Percentiles rank a stretch among this genome's conserved stretches.
Conservation (phyloP, 192 early-diverging fungal species). For the Phycomyces nitens region DNA sequence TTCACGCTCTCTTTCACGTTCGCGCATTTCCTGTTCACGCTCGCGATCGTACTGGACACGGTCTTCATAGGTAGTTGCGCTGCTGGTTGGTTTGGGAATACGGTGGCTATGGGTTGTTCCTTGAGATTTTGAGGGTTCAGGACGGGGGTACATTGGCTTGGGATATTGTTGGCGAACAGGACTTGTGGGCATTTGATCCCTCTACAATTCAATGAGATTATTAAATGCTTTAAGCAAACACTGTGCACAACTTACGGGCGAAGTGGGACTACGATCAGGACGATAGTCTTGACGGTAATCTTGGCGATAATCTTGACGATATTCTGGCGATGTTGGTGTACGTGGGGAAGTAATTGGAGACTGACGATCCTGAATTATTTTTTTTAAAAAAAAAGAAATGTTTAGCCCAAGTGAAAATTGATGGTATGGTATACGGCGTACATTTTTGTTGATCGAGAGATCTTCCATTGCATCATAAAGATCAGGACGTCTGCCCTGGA, state of each 20-base stretch:
- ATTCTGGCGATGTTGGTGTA: slow-evolving; percentile 2
- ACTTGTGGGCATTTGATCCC: background rate
- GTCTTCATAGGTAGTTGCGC: background rate
- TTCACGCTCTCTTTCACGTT: background rate
- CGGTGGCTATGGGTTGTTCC: background rate
- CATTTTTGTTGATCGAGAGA: slow-evolving; percentile 5
- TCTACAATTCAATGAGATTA: too few relatives aligned
- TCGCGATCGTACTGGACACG: slow-evolving; percentile 10
- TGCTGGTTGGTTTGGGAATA: background rate
- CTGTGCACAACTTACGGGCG: slow-evolving; percentile 14
- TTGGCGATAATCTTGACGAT: background rate
- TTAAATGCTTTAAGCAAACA: background rate
- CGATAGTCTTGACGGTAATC: background rate
- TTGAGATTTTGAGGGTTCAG: slow-evolving; percentile 9
- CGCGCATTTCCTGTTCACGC: slow-evolving; percentile 12
- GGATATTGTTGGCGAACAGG: slow-evolving; percentile 1
- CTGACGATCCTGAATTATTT: background rate
- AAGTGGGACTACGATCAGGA: slow-evolving; percentile 3
- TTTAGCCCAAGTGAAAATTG: background rate
- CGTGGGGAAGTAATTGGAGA: too few relatives aligned
- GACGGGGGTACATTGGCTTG: slow-evolving; percentile 1
- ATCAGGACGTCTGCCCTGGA: slow-evolving; percentile 29
- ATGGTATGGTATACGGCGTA: background rate
- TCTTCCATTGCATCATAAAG: slow-evolving; percentile 22
- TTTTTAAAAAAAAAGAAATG: slow-evolving; percentile 1